Evolutionary conservation across 495 filamentous ascomycete genomes (phyloP), one percentile per base, ranked within the genome.

Genomic region (Cladorrhinum samala): DNA sequence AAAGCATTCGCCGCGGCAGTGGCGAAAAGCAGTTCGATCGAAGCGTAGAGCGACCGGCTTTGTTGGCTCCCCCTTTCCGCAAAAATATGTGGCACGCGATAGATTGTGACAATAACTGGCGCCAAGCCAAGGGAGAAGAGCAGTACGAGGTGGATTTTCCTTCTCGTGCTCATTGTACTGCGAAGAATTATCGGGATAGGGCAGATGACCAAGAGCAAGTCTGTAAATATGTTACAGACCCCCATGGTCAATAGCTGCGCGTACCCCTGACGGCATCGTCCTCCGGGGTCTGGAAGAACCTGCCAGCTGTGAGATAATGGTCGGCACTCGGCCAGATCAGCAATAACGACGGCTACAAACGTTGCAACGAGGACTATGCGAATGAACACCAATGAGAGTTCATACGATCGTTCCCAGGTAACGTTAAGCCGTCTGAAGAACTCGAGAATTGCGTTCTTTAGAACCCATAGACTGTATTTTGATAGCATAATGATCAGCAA

Each of bases 271-370:
- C 93, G 83, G 70, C 93, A 98, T 56, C 78, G 75, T 11, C 87
- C 82, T 20, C 89, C 90, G 17, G 93, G 91, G 62, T 95, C 89
- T 7, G 93, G 93, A 18, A 83, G 68, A 6, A 96, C 89, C 67
- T 95, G 91, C 90, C 89, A 96, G 72, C 95, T 92, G 65, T 90
- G 82, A 49, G 66, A 44, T 58, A 95, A 88, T 16, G 93, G 91
- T 27, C 83, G 84, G 66, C 93, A 98, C 72, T 96, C 92, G 38
- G 78, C 76, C 24, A 98, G 72, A 14, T 89, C 88, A 14, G 86
- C 82, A 56, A 96, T 83, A 25, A 96, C 69, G 9, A 92, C 84
- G 9, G 81, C 87, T 41, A 89, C 51, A 45, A 96, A 88, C 17
- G 93, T 95, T 9, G 78, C 70, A 30, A 77, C 68, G 0, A 98